Percentiles rank a stretch among this genome's conserved stretches.
phyloP scores from a whole-genome alignment of 257 asterid genomes.

The Gardenia jasminoides region DNA sequence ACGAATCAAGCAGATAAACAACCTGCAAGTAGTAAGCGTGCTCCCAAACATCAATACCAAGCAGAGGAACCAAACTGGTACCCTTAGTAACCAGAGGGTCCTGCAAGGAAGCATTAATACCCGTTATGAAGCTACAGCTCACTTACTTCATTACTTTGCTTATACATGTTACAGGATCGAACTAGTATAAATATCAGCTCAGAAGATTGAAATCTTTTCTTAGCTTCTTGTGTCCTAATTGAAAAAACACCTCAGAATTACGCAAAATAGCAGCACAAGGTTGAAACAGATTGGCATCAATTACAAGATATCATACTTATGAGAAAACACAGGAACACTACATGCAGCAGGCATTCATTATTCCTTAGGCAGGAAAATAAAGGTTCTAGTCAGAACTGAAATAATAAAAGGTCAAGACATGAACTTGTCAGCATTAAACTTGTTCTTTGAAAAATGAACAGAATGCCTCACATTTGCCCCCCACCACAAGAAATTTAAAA shows the following conservation, averaged over 20 bases:
- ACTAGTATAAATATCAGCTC: neutral
- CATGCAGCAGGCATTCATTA: neutral
- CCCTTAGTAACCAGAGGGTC: conserved; percentile 79
- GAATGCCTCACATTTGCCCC: neutral
- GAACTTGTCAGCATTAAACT: neutral
- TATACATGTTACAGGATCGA: neutral
- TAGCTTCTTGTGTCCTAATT: neutral
- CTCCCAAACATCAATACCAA: conserved; percentile 86
- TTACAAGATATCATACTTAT: neutral
- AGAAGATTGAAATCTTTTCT: neutral
- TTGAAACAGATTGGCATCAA: neutral
- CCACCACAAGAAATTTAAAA: neutral
- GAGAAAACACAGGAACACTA: too few species aligned
- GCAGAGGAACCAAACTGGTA: conserved; percentile 60
- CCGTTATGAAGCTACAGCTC: neutral
- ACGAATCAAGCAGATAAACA: too few species aligned
- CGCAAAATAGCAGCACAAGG: neutral
- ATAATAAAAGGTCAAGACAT: neutral
- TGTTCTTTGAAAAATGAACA: neutral
- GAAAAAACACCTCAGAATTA: neutral
- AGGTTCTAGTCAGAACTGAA: neutral
- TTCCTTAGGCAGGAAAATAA: neutral
- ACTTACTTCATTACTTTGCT: neutral
- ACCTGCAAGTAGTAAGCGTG: conserved; percentile 92
- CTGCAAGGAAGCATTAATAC: conserved; percentile 32